Percentiles rank a stretch among this genome's conserved stretches.
Conservation (phyloP, 345 rosid species). For the Populus ilicifolia region DNA sequence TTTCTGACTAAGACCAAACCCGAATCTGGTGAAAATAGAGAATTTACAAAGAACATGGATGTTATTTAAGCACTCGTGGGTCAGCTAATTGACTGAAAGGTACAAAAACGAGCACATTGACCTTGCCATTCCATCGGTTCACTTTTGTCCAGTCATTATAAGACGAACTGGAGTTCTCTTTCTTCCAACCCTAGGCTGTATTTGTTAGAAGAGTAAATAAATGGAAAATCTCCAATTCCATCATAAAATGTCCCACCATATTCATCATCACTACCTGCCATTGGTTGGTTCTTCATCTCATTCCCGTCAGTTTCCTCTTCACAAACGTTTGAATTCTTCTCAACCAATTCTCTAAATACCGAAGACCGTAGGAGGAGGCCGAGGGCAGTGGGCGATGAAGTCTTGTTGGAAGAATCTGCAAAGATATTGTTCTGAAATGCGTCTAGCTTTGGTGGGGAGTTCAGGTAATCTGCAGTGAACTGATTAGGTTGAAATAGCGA, state of each 20-base stretch:
- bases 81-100: not conserved
- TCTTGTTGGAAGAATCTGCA: slow-evolving; percentile 20
- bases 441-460: slow-evolving; percentile 23
- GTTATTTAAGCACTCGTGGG: not conserved
- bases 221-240: slow-evolving; percentile 29
- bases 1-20: not conserved
- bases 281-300: slow-evolving; percentile 22
- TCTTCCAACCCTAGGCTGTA: slow-evolving; percentile 31
- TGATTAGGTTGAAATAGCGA: slow-evolving; percentile 17
- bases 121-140: not conserved
- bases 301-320: slow-evolving; percentile 34
- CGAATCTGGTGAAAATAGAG: not conserved
- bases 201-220: slow-evolving; percentile 27
- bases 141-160: slow-evolving; percentile 17
- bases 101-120: not conserved
- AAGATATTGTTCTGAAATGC: slow-evolving; percentile 15
- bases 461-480: slow-evolving; percentile 23
- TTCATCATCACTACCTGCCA: slow-evolving; percentile 35
- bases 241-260: slow-evolving; percentile 36
- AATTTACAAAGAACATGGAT: not conserved
- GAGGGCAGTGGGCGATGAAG: slow-evolving; percentile 50
- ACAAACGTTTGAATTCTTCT: slow-evolving; percentile 39
- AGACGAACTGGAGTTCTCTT: slow-evolving; percentile 30
- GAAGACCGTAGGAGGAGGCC: slow-evolving; percentile 55
- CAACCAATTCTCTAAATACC: slow-evolving; percentile 48